Percentiles rank a stretch among this genome's conserved stretches.
Evolutionary conservation across 1,139 yeast genomes (phyloP).

Genomic region (Geotrichum cucujoidarum): DNA sequence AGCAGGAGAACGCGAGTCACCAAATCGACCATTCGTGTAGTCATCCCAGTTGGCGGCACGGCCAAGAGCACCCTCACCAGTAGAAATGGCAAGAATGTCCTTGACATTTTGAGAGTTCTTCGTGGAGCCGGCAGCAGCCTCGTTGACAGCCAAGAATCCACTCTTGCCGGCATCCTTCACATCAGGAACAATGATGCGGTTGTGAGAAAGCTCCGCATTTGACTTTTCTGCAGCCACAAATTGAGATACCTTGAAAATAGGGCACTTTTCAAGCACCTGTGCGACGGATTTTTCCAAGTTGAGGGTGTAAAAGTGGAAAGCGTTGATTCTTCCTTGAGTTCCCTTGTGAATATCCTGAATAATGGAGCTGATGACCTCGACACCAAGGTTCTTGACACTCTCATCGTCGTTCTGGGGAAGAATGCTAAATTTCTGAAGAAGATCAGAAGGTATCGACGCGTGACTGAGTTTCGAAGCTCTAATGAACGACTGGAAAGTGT

Average conservation of each 20-base stretch:
- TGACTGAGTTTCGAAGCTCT: conserved; percentile 88
- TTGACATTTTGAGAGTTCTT: conserved; percentile 41
- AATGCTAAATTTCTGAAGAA: conserved; percentile 50
- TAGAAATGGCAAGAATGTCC: conserved; percentile 66
- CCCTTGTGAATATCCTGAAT: conserved; percentile 49
- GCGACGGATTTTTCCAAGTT: conserved; percentile 91
- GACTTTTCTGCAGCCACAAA: conserved; percentile 24
- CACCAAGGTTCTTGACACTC: conserved; percentile 77
- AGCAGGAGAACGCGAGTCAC: conserved; percentile 93
- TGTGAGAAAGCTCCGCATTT: conserved; percentile 38
- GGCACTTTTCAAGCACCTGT: conserved; percentile 63
- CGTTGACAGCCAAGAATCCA: conserved; percentile 22
- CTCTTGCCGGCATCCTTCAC: conserved; percentile 16
- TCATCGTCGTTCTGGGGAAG: conserved; percentile 75
- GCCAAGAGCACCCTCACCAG: conserved; percentile 81
- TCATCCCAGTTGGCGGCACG: conserved; percentile 98
- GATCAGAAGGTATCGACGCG: conserved; percentile 67
- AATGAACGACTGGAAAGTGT: conserved; percentile 76
- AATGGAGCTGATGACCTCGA: conserved; percentile 61
- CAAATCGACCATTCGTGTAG: conserved; percentile 95
- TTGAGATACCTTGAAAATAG: conserved; percentile 26
- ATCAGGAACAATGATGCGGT: conserved; percentile 43
- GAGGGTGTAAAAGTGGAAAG: conserved; percentile 86
- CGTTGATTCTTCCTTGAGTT: conserved; percentile 54
- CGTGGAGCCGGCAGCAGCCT: conserved; percentile 19